Conservation (phyloP, 2,329 filamentous ascomycete genomes). For the Chaetomiaceae sp. region DNA sequence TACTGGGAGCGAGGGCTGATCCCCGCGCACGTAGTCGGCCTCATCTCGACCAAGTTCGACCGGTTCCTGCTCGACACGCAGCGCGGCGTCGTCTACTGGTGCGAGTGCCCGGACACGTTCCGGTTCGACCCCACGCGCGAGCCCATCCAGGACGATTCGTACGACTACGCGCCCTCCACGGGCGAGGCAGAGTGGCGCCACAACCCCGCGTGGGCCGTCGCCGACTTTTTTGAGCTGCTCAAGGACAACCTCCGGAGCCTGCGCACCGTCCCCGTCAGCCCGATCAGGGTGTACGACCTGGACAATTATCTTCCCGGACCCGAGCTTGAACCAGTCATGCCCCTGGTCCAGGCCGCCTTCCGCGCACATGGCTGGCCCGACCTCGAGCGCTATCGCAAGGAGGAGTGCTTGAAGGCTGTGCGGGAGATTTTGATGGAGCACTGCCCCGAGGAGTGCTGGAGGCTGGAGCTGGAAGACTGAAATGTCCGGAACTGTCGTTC, state of each 20-base stretch:
- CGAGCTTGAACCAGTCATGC: neutral
- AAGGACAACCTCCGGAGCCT: conserved; percentile 1
- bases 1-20: neutral
- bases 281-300: neutral
- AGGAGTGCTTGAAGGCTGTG: conserved; percentile 20
- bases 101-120: neutral
- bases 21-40: conserved; percentile 12
- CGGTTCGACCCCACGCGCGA: neutral
- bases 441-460: neutral
- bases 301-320: neutral
- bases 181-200: neutral
- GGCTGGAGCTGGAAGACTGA: no score
- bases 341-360: conserved; percentile 27
- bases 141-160: conserved; percentile 4
- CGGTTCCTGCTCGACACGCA: conserved; percentile 17
- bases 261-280: neutral
- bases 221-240: conserved; percentile 9
- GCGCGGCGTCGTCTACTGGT: conserved; percentile 17
- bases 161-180: conserved; percentile 16
- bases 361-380: conserved; percentile 33
- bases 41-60: conserved; percentile 1
- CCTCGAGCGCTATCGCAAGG: conserved; percentile 28
- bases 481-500: no score
- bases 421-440: neutral
- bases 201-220: neutral